Evolutionary conservation across 1,139 yeast genomes (phyloP), one percentile per base, ranked within the genome.

Genomic region (Pichia kudriavzevii): DNA sequence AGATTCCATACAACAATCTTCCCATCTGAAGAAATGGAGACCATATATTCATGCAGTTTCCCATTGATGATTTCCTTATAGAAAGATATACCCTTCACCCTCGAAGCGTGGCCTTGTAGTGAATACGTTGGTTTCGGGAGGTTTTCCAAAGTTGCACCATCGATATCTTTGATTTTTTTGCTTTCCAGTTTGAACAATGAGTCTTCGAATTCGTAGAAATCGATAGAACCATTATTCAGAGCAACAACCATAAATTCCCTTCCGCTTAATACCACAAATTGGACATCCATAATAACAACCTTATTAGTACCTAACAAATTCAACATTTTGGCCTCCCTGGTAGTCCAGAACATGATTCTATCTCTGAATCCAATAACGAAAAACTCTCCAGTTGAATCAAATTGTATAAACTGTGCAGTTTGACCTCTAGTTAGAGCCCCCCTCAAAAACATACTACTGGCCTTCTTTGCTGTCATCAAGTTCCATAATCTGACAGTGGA

Each of bases 381-480:
- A 49, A 67, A 66, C 28, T 71, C 70, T 8, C 95, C 95, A 25
- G 65, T 66, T 8, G 47, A 59, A 38, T 65, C 56, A 83, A 88
- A 82, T 53, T 73, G 67, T 7, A 81, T 84, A 52, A 67, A 66
- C 43, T 77, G 79, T 23, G 82, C 83, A 41, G 64, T 60, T 56
- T 79, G 81, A 29, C 88, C 79, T 48, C 69, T 60, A 40, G 72
- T 73, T 47, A 70, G 74, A 44, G 67, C 77, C 30, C 83, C 83
- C 50, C 72, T 78, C 36, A 88, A 66, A 52, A 81, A 85, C 55
- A 87, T 64, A 8, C 75, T 68, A 2, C 95, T 88, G 6, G 98
- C 97, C 60, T 87, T 88, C 55, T 84, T 83, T n/a, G 87, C 94
- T 4, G 97, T 88, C 97, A 91, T 87, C 48, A 93, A 66, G 55